Percentiles rank a stretch among this genome's conserved stretches.
These are phyloP conservation scores for Cucurbita ficifolia DNA, from an alignment of 306 rosid species.

Conservation along the genomic window DNA sequence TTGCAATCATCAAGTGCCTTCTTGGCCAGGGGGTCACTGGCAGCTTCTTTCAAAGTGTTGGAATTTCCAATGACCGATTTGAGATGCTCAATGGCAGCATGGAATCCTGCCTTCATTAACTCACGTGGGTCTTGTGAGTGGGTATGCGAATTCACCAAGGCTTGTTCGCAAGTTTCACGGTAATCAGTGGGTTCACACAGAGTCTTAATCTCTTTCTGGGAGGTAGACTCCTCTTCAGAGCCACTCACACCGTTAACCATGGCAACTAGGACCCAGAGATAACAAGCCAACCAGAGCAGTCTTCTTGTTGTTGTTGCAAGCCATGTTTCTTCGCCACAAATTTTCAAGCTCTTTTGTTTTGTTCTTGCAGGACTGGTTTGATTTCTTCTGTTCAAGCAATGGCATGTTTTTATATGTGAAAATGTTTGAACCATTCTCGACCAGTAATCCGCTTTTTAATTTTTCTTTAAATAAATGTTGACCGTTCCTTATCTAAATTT, in stretches of 20 bases:
- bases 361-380: not conserved
- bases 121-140: not conserved
- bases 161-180: not conserved
- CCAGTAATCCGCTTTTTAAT: not conserved
- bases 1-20: slow-evolving; percentile 42
- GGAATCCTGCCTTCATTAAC: slow-evolving; percentile 13
- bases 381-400: not conserved
- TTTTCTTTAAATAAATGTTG: not conserved
- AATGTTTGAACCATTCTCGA: not conserved
- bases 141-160: not conserved
- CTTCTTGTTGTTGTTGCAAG: no score
- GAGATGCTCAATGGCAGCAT: slow-evolving; percentile 15
- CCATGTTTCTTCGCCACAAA: no score
- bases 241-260: not conserved
- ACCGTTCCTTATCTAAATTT: not conserved
- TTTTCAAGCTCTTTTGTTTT: no score
- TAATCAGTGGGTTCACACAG: not conserved
- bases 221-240: not conserved
- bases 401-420: not conserved
- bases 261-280: no score
- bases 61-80: slow-evolving; percentile 18
- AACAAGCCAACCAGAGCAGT: no score
- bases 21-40: slow-evolving; percentile 28
- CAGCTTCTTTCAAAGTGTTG: slow-evolving; percentile 14
- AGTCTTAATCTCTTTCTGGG: not conserved